Evolutionary conservation across 257 asterid genomes (phyloP), one percentile per base, ranked within the genome.

Genomic region (Datura wrightii): DNA sequence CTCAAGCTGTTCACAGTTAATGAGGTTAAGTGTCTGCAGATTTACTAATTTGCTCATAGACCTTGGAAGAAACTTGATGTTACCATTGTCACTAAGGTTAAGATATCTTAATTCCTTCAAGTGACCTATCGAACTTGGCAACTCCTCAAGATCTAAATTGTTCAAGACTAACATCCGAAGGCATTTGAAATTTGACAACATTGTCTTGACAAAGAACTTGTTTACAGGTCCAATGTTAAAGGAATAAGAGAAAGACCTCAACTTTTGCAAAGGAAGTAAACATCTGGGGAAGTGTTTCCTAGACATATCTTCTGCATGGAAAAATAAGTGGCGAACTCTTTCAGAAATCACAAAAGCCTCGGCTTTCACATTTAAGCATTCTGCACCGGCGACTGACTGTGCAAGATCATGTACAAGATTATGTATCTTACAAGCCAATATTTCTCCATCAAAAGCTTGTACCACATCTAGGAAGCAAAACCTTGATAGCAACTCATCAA

Each of bases 391-490:
- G 65, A 92, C 93, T 3, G 89, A 92, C 83, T 80, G 88, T 18
- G 95, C 93, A 82, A 90, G 91, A 70, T 91, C 91, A 74, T 91
- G 92, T 39, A 92, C 91, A 44, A 92, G 92, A 83, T 85, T 89
- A 80, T 92, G 94, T 82, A 92, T 90, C 88, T 74, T 91, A 79
- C 93, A 92, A 54, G 84, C 90, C 83, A 88, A 60, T 82, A 89
- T 89, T 70, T 91, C 94, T 31, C 94, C 94, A 85, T 91, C 92
- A 48, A 91, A 91, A 41, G 93, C 94, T 84, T 90, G 90, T 1
- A 78, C 88, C 24, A 86, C 90, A 50, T 88, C 91, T 79, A 90
- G 93, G 84, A 91, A 91, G 89, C 92, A 92, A 81, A 90, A 90
- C 63, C 93, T 91, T 7, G 90, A 87, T 63, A 89, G 53, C 83